Evolutionary conservation across 768 basidiomycete genomes (phyloP), one percentile per base, ranked within the genome.

Genomic region (Xerocomellus amylosporus): DNA sequence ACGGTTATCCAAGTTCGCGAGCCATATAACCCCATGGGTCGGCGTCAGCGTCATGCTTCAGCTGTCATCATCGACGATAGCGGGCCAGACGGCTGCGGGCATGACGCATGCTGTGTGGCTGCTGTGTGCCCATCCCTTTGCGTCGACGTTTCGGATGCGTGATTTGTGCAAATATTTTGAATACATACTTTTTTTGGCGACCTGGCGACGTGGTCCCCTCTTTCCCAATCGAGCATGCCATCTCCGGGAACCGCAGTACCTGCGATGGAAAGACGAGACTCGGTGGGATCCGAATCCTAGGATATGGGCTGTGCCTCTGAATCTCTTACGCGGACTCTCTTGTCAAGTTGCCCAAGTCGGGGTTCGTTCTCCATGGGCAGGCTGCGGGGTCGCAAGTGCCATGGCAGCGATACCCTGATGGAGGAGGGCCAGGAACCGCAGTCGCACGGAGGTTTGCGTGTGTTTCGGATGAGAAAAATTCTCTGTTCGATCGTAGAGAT

Each of bases 361-460:
- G 15, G 8, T 53, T 24, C 39, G 34, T 54, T 34, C 31, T 5
- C 31, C 20, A 17, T 22, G 46, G 22, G 17, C 17, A 19, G 6
- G 39, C 40, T 40, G 47, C n/a, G 47, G 24, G 17, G 24, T 38
- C 8, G 5, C 10, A 19, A 2, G 2, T 5, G 15, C n/a, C 28
- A 12, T 14, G 9, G 31, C 37, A 12, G 30, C n/a, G 41, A 33
- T 30, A 6, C 5, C 31, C 36, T 13, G 13, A 34, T 15, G 40
- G 22, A 22, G 34, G 17, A 17, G 39, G 19, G 14, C n/a, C 40
- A 60, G 59, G 59, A 51, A 57, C 59, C 59, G 59, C 59, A 60
- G 59, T 47, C 39, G 17, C 40, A 41, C 13, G 38, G 19, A 47
- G 20, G 20, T n/a, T 26, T 55, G 37, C 34, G 19, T 30, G 9